These are phyloP conservation scores for Verticillium longisporum DNA, from an alignment of 2,329 filamentous ascomycete genomes.

Conservation along the genomic window DNA sequence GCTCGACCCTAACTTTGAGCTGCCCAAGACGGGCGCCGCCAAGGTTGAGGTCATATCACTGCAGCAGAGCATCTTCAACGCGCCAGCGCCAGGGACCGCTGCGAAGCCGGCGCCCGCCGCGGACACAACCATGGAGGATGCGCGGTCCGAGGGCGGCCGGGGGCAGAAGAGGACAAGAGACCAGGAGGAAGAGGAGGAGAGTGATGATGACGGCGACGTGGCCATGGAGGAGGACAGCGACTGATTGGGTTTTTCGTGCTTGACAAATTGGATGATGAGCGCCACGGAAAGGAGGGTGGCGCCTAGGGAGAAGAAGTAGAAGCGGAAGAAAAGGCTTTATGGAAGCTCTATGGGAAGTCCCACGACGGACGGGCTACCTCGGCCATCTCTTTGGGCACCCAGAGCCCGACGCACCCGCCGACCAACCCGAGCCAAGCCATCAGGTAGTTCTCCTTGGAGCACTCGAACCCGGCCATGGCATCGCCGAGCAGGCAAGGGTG, in stretches of 20 bases:
- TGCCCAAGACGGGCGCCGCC: constrained; percentile 50
- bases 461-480: constrained; percentile 63
- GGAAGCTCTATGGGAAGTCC: not conserved
- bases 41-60: constrained; percentile 62
- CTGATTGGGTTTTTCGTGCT: constrained; percentile 19
- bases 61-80: constrained; percentile 76
- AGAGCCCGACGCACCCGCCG: constrained; percentile 71
- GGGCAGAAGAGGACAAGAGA: constrained; percentile 68
- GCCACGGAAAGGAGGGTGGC: not conserved
- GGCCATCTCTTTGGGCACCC: constrained; percentile 66
- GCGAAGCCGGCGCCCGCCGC: constrained; percentile 30
- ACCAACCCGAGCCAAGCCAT: constrained; percentile 86
- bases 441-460: constrained; percentile 63
- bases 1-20: constrained; percentile 82
- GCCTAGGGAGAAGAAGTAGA: not conserved
- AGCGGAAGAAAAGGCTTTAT: no score
- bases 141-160: constrained; percentile 45
- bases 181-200: constrained; percentile 60
- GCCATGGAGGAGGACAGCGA: constrained; percentile 67
- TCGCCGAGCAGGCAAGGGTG: constrained; percentile 88
- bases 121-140: constrained; percentile 44
- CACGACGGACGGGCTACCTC: constrained; percentile 1
- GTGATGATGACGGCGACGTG: constrained; percentile 64
- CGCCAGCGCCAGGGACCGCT: constrained; percentile 45
- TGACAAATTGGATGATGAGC: not conserved